A percentile compares a stretch with the other conserved stretches of the same genome.
These are phyloP conservation scores for Aurantiochytrium sp. DNA, from an alignment of 108 stramenopile species.

Conservation along the genomic window DNA sequence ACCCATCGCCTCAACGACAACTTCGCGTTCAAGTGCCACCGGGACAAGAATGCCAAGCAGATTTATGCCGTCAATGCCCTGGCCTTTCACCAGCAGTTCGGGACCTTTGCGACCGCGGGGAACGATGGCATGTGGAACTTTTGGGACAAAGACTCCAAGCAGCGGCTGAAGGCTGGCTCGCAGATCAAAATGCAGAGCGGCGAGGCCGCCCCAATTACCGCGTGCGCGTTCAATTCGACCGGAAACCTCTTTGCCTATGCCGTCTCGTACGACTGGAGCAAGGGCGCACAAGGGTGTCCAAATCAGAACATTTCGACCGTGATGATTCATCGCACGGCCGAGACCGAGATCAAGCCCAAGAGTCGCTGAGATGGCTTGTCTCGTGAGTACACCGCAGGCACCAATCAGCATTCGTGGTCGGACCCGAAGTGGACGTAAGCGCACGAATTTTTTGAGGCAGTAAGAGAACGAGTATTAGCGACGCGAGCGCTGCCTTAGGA, in stretches of 20 bases:
- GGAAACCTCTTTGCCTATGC: slow-evolving; percentile 87
- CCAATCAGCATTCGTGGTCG: too few species aligned
- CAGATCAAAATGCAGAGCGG: slow-evolving; percentile 40
- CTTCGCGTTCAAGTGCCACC: slow-evolving; percentile 62
- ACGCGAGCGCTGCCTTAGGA: too few species aligned
- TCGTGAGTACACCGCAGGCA: too few species aligned
- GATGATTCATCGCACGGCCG: slow-evolving; percentile 67
- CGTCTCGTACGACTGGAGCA: slow-evolving; percentile 84
- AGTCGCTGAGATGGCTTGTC: too few species aligned
- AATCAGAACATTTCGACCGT: slow-evolving; percentile 68
- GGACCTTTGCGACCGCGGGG: slow-evolving; percentile 55
- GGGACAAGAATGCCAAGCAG: slow-evolving; percentile 39
- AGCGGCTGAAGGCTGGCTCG: slow-evolving; percentile 64
- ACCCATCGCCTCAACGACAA: slow-evolving; percentile 29
- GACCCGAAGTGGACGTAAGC: too few species aligned
- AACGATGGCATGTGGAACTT: slow-evolving; percentile 52
- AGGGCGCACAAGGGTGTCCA: slow-evolving; percentile 61
- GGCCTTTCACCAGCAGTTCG: slow-evolving; percentile 50
- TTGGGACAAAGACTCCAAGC: slow-evolving; percentile 60
- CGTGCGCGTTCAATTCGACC: slow-evolving; percentile 75
- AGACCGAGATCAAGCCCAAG: slow-evolving; percentile 84
- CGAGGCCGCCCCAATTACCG: slow-evolving; percentile 47
- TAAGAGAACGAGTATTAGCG: too few species aligned
- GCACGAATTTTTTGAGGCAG: too few species aligned
- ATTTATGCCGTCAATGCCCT: slow-evolving; percentile 54